These are phyloP conservation scores for Cicer cuneatum DNA, from an alignment of 306 rosid species.

Conservation along the genomic window DNA sequence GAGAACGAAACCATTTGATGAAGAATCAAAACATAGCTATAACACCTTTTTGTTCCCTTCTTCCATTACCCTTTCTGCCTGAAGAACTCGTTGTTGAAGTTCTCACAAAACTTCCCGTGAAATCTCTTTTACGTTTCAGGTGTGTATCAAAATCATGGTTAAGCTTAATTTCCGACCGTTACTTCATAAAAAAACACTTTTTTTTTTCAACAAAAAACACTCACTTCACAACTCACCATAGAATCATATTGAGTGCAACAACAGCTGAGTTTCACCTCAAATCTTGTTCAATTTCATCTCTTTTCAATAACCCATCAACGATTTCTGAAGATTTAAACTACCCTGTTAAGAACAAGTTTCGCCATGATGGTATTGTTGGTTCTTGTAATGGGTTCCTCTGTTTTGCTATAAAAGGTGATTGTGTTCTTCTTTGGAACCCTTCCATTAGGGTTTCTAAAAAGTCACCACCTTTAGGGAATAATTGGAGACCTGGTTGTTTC, in stretches of 20 bases:
- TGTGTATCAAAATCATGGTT: conserved; percentile 58
- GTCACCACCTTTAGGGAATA: conserved; percentile 57
- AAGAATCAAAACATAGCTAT: not conserved
- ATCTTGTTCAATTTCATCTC: conserved; percentile 48
- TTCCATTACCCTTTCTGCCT: conserved; percentile 47
- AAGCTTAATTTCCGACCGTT: conserved; percentile 48
- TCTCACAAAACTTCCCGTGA: conserved; percentile 57
- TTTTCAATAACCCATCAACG: conserved; percentile 41
- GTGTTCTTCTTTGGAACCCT: conserved; percentile 63
- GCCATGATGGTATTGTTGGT: conserved; percentile 58
- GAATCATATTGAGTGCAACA: conserved; percentile 54
- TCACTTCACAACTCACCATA: conserved; percentile 42
- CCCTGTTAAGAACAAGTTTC: conserved; percentile 57
- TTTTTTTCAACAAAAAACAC: conserved; percentile 40
- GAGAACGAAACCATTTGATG: too few relatives aligned
- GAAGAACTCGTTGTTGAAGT: conserved; percentile 53
- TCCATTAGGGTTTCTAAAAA: conserved; percentile 52
- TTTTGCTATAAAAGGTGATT: conserved; percentile 59
- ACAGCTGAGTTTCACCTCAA: conserved; percentile 54
- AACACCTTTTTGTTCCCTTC: not conserved
- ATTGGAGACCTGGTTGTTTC: conserved; percentile 61
- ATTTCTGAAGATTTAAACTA: conserved; percentile 47
- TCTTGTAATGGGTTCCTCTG: conserved; percentile 58
- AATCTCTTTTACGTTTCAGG: conserved; percentile 49
- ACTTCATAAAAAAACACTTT: conserved; percentile 49